Evolutionary conservation across 345 rosid species (phyloP).

Genomic region (Conringia planisiliqua): DNA sequence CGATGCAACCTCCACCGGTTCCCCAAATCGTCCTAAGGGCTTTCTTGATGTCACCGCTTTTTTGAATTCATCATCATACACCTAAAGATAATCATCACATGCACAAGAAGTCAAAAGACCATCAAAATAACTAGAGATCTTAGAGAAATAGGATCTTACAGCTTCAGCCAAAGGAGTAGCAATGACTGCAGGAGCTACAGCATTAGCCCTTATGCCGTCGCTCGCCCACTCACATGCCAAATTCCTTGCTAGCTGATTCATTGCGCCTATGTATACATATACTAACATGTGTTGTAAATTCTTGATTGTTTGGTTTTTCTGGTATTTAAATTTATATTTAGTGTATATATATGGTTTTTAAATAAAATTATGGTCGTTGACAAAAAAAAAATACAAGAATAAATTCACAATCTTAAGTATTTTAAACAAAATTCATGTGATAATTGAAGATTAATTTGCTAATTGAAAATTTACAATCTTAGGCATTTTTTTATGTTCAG

Average conservation of each 20-base stretch:
- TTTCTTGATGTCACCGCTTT: slow-evolving; percentile 4
- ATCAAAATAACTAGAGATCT: not conserved
- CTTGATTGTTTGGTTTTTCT: not conserved
- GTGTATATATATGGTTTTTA: too few species aligned
- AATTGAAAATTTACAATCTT: too few species aligned
- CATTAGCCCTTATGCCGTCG: slow-evolving; percentile 16
- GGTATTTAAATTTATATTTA: not conserved
- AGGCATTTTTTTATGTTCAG: too few species aligned
- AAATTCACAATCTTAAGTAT: too few species aligned
- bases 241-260: slow-evolving; percentile 18
- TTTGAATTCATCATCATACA: not conserved
- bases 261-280: not conserved
- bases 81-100: not conserved
- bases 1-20: slow-evolving; percentile 44
- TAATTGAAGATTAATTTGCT: too few species aligned
- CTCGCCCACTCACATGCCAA: slow-evolving; percentile 22
- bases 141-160: not conserved
- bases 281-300: not conserved
- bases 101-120: not conserved
- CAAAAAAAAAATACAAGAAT: too few species aligned
- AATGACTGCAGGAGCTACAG: slow-evolving; percentile 6
- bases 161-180: not conserved
- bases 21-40: slow-evolving; percentile 39
- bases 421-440: too few species aligned
- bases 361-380: too few species aligned